Evolutionary conservation across 768 basidiomycete species (phyloP).

Genomic region (Auricularia auricula-judae): DNA sequence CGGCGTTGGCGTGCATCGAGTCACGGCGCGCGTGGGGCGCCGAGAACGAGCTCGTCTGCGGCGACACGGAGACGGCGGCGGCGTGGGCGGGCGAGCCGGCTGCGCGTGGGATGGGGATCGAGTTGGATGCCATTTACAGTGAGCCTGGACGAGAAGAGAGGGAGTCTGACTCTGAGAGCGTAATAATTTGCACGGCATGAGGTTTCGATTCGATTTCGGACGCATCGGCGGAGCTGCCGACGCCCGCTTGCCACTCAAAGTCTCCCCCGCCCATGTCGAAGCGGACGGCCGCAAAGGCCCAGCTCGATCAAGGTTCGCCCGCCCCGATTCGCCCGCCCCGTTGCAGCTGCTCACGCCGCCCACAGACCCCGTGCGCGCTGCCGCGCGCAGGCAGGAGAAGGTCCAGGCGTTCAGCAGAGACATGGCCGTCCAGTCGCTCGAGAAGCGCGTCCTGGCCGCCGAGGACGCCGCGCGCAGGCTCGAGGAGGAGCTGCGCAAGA

Average conservation of each 20-base stretch:
- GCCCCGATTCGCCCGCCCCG: not conserved
- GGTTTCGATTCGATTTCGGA: not conserved
- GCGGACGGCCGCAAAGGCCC: not conserved
- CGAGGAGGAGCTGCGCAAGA: constrained; percentile 58
- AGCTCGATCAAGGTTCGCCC: constrained; percentile 1
- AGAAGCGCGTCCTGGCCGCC: constrained; percentile 53
- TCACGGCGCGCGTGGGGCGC: constrained; percentile 9
- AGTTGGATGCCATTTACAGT: not conserved
- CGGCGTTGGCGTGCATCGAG: constrained; percentile 16
- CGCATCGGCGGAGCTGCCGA: not conserved
- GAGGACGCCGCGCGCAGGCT: constrained; percentile 54
- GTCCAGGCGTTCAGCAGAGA: constrained; percentile 44
- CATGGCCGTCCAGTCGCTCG: constrained; percentile 50
- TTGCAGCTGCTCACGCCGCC: not conserved
- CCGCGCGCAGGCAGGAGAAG: constrained; percentile 2
- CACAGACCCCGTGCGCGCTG: not conserved
- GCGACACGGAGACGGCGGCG: not conserved
- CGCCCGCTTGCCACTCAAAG: not conserved
- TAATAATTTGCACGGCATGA: not conserved
- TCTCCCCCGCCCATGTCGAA: not conserved
- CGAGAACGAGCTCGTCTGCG: not conserved
- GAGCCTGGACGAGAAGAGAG: not conserved
- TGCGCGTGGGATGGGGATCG: not conserved
- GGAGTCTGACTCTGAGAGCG: not conserved
- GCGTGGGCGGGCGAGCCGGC: not conserved